Evolutionary conservation across 192 early-diverging fungal genomes (phyloP).

Genomic region (Coemansia pectinata): DNA sequence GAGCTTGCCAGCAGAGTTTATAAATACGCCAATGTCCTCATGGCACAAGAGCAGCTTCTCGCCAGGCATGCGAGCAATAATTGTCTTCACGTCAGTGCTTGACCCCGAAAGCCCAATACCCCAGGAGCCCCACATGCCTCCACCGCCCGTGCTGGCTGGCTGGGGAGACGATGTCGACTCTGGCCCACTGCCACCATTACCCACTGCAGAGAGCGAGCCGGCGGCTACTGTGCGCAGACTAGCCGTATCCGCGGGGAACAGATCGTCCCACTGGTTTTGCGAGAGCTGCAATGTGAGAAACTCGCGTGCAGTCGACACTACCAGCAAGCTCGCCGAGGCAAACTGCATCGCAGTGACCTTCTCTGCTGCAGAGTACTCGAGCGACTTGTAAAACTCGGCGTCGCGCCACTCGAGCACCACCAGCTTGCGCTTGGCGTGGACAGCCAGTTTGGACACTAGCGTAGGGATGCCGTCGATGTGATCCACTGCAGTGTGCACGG

Average conservation of each 20-base stretch:
- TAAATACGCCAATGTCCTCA: slow-evolving; percentile 51
- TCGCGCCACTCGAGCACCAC: slow-evolving; percentile 76
- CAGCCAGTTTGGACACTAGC: slow-evolving; percentile 72
- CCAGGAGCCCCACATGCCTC: slow-evolving; percentile 56
- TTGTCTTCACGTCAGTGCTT: slow-evolving; percentile 32
- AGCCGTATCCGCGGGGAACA: slow-evolving; percentile 52
- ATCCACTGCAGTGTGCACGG: slow-evolving; percentile 72
- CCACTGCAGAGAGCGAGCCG: slow-evolving; percentile 6
- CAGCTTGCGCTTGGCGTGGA: slow-evolving; percentile 70
- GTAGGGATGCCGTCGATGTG: slow-evolving; percentile 65
- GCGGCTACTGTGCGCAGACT: slow-evolving; percentile 48
- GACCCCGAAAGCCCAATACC: slow-evolving; percentile 39
- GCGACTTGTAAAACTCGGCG: slow-evolving; percentile 66
- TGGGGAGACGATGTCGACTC: slow-evolving; percentile 5
- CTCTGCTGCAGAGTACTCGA: slow-evolving; percentile 74
- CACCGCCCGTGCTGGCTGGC: slow-evolving; percentile 12
- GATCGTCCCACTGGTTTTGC: slow-evolving; percentile 48
- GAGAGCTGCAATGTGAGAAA: slow-evolving; percentile 55
- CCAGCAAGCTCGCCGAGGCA: slow-evolving; percentile 66
- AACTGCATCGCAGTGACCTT: slow-evolving; percentile 75
- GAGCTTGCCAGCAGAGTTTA: slow-evolving; percentile 51
- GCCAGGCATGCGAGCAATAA: slow-evolving; percentile 50
- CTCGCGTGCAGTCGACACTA: slow-evolving; percentile 48
- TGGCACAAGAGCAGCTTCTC: slow-evolving; percentile 54
- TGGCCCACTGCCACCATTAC: neutral